Percentiles rank a stretch among this genome's conserved stretches.
phyloP scores from a whole-genome alignment of 169 alveolate genomes.

The Prorocentrum cordatum region DNA sequence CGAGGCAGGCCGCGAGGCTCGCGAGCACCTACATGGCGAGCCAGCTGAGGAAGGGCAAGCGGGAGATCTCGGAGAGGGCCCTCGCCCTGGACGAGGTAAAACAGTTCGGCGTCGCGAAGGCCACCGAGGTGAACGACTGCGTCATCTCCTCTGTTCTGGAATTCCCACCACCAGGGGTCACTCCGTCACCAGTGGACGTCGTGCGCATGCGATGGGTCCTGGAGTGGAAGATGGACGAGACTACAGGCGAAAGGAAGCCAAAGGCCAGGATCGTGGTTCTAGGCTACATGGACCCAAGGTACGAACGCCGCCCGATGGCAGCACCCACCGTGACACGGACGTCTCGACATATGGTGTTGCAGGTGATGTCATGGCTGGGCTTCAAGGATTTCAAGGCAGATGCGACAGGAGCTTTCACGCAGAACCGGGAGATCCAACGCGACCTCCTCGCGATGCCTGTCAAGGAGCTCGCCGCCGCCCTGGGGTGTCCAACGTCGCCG shows the following conservation, averaged over 20 bases:
- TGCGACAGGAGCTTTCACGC: neutral
- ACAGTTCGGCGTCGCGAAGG: too few relatives aligned
- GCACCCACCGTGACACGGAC: neutral
- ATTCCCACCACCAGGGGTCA: too few relatives aligned
- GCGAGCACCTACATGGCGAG: too few relatives aligned
- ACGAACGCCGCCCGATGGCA: neutral
- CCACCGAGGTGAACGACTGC: too few relatives aligned
- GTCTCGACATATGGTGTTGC: neutral
- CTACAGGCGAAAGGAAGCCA: neutral
- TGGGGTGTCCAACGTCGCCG: neutral
- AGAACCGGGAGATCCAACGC: neutral
- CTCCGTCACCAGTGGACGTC: too few relatives aligned
- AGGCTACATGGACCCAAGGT: neutral
- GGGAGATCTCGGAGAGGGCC: too few relatives aligned
- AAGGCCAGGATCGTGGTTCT: neutral
- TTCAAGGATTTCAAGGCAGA: neutral
- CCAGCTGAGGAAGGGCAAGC: too few relatives aligned
- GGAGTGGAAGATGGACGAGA: neutral
- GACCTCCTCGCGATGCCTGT: neutral
- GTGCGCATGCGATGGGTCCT: slow-evolving; percentile 24
- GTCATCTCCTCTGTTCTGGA: too few relatives aligned
- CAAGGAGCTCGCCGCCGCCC: neutral
- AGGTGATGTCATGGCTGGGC: neutral
- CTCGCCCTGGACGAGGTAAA: too few relatives aligned
- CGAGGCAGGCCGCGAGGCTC: too few relatives aligned